Percentiles rank a stretch among this genome's conserved stretches.
Evolutionary conservation across 129 eudicot genomes (phyloP).

Genomic region (Dittrichia graveolens): DNA sequence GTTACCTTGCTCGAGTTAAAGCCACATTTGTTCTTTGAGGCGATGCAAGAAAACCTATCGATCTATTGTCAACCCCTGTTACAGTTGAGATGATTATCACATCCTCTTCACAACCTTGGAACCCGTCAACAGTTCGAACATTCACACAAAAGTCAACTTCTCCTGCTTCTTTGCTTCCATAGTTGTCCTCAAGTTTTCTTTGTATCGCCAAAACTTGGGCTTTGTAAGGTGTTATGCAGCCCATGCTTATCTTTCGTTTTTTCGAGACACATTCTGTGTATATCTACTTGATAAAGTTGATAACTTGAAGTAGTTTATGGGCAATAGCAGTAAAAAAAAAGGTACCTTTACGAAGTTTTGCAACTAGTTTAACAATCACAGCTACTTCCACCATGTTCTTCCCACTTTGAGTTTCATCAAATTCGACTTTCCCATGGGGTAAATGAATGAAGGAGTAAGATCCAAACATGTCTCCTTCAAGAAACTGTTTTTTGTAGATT

Average conservation of each 20-base stretch:
- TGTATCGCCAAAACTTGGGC: constrained; percentile 67
- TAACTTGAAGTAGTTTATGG: not conserved
- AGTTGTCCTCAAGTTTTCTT: constrained; percentile 34
- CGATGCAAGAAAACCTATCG: constrained; percentile 57
- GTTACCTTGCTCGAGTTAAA: constrained; percentile 81
- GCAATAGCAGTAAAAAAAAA: constrained; percentile 1
- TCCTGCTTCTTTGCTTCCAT: constrained; percentile 27
- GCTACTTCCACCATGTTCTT: constrained; percentile 60
- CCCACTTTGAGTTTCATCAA: constrained; percentile 40
- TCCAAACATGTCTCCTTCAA: constrained; percentile 57
- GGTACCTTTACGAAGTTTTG: constrained; percentile 54
- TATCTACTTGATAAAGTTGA: not conserved
- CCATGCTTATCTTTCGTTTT: constrained; percentile 61
- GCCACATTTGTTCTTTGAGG: constrained; percentile 76
- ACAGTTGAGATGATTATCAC: constrained; percentile 77
- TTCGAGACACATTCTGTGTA: no score
- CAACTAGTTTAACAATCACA: constrained; percentile 48
- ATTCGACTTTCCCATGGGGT: constrained; percentile 32
- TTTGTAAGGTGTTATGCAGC: constrained; percentile 72
- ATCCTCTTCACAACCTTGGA: constrained; percentile 85
- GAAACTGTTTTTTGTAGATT: constrained; percentile 48
- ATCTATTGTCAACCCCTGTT: constrained; percentile 42
- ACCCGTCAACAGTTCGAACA: constrained; percentile 62
- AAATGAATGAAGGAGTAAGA: constrained; percentile 72
- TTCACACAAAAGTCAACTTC: constrained; percentile 44